Evolutionary conservation across 495 filamentous ascomycete genomes (phyloP), one percentile per base, ranked within the genome.

Genomic region (Talaromyces ruber): DNA sequence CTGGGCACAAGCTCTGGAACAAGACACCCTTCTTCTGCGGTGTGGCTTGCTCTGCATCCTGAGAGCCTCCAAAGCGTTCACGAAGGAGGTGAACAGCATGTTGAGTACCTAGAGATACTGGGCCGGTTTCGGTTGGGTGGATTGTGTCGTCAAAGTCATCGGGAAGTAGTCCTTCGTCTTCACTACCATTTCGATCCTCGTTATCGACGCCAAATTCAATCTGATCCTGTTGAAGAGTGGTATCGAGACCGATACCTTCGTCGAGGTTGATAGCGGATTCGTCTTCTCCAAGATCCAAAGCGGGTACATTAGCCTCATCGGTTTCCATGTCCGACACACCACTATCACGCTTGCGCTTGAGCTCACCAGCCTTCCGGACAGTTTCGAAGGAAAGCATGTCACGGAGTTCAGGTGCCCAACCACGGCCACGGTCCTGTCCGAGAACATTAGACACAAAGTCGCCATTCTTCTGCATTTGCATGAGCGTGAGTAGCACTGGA

Each of bases 21-120:
- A 92, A 77, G 6, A 96, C 89, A 43, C 81, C 81, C 6, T 82
- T 80, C 70, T 92, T 92, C 77, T 87, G 88, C 69, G 89, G 87
- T 71, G 86, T 83, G 30, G 83, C 80, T 26, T 72, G 70, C 34
- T 68, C 68, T 14, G 81, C 78, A 22, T 83, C 83, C 11, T 86
- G 83, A 45, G 85, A 80, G 25, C 78, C 68, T 39, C 91, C 91
- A 64, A 98, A 93, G 39, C 88, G 83, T 60, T 96, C 90, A 43
- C 94, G 88, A 14, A 98, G 85, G 26, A 98, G 85, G 73, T 98
- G 94, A 21, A 98, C 94, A 29, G 94, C 94, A 67, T 96, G 91
- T 75, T 93, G 92, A 50, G 95, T 98, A 62, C 91, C 91, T 37
- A 92, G 71, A 0, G 93, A 96, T 18, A 96, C 86, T 2, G 90